Percentiles rank a stretch among this genome's conserved stretches.
Evolutionary conservation across 2,329 filamentous ascomycete genomes (phyloP).

Genomic region (Colletotrichum tofieldiae): DNA sequence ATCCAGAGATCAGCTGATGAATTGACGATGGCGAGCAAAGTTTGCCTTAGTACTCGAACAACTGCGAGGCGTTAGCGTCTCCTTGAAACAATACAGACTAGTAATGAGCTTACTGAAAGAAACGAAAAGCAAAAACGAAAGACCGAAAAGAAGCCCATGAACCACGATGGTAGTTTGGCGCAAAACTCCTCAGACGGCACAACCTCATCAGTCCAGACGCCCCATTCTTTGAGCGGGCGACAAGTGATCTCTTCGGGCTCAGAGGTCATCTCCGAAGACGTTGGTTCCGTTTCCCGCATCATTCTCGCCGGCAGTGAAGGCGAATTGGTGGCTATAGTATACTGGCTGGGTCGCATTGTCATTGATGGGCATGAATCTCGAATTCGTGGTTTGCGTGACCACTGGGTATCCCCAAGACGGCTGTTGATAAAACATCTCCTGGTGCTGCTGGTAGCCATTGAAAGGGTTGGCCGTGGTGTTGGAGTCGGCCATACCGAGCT

Average conservation of each 20-base stretch:
- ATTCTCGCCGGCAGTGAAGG: conserved; percentile 17
- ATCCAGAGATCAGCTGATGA: conserved; percentile 1
- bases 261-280: conserved; percentile 15
- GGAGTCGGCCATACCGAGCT: conserved; percentile 17
- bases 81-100: not conserved
- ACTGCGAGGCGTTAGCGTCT: conserved; percentile 12
- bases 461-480: conserved; percentile 17
- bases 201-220: not conserved
- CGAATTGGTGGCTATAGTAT: not conserved
- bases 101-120: conserved; percentile 5
- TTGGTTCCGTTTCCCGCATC: not conserved
- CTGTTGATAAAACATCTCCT: conserved; percentile 10
- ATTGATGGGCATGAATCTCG: conserved; percentile 25
- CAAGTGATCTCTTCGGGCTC: not conserved
- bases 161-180: not conserved
- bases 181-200: not conserved
- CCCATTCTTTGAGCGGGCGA: not conserved
- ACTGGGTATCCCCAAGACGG: not conserved
- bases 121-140: conserved; percentile 13
- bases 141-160: conserved; percentile 1
- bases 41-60: conserved; percentile 30
- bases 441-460: conserved; percentile 8
- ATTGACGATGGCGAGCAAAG: not conserved
- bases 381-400: not conserved
- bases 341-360: conserved; percentile 4